These are phyloP conservation scores for Carallia brachiata DNA, from an alignment of 345 rosid genomes.

Conservation along the genomic window DNA sequence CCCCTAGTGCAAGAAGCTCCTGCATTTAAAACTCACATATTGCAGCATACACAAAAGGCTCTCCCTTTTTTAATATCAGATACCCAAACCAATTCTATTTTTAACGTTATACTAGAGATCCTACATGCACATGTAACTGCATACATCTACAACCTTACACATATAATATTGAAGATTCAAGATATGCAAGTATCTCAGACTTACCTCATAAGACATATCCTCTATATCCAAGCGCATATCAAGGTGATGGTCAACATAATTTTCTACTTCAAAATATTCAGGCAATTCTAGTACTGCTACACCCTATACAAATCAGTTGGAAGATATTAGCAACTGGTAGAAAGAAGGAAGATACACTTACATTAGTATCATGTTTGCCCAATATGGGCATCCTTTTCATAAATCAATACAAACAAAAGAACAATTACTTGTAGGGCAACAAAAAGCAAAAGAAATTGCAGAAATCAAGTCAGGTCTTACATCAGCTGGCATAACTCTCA, in stretches of 20 bases:
- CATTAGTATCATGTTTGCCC: no score
- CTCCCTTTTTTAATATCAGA: no score
- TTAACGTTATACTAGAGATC: no score
- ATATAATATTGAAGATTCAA: no score
- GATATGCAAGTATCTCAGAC: slow-evolving; percentile 1
- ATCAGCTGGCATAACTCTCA: slow-evolving; percentile 57
- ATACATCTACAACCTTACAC: no score
- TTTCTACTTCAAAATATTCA: slow-evolving; percentile 41
- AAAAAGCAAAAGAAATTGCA: slow-evolving; percentile 8
- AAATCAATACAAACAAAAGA: not conserved
- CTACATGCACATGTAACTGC: no score
- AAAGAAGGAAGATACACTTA: not conserved
- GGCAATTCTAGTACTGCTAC: slow-evolving; percentile 57
- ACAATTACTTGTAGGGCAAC: not conserved
- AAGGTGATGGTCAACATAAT: slow-evolving; percentile 62
- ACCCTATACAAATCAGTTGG: slow-evolving; percentile 43
- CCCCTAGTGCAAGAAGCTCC: slow-evolving; percentile 89
- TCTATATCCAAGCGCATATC: slow-evolving; percentile 95
- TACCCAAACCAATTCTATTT: no score
- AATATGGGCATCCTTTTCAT: no score
- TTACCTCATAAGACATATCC: slow-evolving; percentile 87
- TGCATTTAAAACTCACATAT: slow-evolving; percentile 19
- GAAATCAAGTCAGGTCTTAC: slow-evolving; percentile 31
- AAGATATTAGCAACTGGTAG: slow-evolving; percentile 7
- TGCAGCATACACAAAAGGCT: no score